Evolutionary conservation across 768 basidiomycete genomes (phyloP).

Genomic region (Termitomyces sp.): DNA sequence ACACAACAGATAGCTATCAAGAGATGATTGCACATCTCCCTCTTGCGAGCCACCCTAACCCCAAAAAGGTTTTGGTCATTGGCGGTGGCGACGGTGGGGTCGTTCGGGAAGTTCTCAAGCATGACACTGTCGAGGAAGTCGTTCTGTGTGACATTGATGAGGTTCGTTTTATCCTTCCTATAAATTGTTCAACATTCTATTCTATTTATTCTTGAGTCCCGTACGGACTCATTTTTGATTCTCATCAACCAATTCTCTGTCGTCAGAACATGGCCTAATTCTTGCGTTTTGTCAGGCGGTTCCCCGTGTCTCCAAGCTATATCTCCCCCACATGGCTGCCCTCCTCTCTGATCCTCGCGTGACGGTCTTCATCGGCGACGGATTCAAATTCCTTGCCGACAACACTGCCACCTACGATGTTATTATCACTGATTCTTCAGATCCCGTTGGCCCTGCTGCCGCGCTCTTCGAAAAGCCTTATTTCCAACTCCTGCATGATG

Average conservation of each 20-base stretch:
- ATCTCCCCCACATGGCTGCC: constrained; percentile 90
- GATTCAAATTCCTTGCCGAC: constrained; percentile 93
- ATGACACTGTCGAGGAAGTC: constrained; percentile 85
- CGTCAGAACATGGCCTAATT: neutral
- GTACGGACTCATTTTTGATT: neutral
- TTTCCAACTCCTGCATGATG: constrained; percentile 91
- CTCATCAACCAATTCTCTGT: neutral
- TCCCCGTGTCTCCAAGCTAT: constrained; percentile 89
- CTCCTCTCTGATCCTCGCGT: constrained; percentile 82
- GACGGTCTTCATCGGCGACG: constrained; percentile 85
- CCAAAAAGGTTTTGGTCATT: constrained; percentile 93
- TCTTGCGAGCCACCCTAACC: constrained; percentile 94
- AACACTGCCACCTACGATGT: constrained; percentile 90
- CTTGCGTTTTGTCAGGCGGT: constrained; percentile 62
- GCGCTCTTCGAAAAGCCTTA: constrained; percentile 96
- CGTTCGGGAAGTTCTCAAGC: constrained; percentile 95
- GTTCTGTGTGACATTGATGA: constrained; percentile 98
- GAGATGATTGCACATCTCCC: constrained; percentile 99
- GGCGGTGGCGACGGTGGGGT: constrained; percentile 99
- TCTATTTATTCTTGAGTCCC: neutral
- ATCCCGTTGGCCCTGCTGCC: constrained; percentile 94
- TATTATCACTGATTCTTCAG: constrained; percentile 98
- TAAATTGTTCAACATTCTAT: neutral
- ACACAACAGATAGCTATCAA: constrained; percentile 70
- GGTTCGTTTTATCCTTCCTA: constrained; percentile 35